Evolutionary conservation across 345 rosid species (phyloP).

Genomic region (Sonneratia alba): DNA sequence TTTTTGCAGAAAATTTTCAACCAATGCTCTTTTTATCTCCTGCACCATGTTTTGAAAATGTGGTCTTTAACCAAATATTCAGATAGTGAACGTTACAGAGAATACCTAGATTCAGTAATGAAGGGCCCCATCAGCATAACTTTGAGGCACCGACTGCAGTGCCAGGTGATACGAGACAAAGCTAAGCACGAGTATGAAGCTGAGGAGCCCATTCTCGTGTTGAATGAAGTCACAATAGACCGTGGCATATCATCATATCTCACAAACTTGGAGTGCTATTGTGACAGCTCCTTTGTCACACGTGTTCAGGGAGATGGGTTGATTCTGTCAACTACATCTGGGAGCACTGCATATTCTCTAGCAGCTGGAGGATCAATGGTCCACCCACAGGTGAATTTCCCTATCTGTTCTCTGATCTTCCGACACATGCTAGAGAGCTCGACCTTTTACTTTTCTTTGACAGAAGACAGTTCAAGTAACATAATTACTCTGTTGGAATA

Average conservation of each 20-base stretch:
- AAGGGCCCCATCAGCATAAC: conserved; percentile 92
- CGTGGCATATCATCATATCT: conserved; percentile 92
- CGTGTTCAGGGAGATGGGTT: conserved; percentile 97
- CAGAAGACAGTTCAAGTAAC: background rate
- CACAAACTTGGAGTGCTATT: conserved; percentile 94
- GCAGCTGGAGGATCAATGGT: conserved; percentile 99
- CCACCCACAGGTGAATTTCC: conserved; percentile 80
- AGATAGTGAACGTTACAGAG: conserved; percentile 85
- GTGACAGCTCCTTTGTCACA: conserved; percentile 92
- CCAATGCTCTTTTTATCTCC: background rate
- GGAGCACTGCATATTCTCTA: conserved; percentile 97
- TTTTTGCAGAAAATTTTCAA: background rate
- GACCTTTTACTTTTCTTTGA: too few species aligned
- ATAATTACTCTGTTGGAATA: background rate
- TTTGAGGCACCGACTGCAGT: conserved; percentile 75
- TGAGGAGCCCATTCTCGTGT: conserved; percentile 68
- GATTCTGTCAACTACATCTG: conserved; percentile 90
- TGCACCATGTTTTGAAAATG: background rate
- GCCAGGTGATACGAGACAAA: conserved; percentile 69
- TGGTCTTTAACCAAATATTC: conserved; percentile 28
- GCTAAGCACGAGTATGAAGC: conserved; percentile 68
- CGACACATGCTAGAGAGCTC: background rate
- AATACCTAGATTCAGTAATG: conserved; percentile 66
- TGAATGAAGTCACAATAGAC: conserved; percentile 96
- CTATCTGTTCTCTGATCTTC: too few species aligned